These are phyloP conservation scores for Golubevia pallescens DNA, from an alignment of 1,284 basidiomycete genomes.

Conservation along the genomic window DNA sequence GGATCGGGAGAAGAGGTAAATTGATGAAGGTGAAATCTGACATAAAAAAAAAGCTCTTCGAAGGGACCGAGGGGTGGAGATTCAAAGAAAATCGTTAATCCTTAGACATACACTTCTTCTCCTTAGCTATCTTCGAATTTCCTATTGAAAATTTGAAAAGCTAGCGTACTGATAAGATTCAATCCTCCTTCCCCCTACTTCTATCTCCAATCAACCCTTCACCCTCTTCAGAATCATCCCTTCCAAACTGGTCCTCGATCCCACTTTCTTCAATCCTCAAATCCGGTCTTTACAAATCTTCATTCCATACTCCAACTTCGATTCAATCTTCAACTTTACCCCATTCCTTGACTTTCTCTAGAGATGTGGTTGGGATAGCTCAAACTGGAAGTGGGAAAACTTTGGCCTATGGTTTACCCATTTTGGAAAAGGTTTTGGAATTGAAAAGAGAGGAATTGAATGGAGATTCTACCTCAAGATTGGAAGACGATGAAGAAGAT, in stretches of 20 bases:
- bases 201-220: no score
- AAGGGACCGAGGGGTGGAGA: neutral
- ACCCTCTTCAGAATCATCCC: no score
- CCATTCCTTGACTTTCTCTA: conserved; percentile 29
- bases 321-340: conserved; percentile 23
- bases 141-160: no score
- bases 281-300: no score
- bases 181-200: no score
- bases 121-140: no score
- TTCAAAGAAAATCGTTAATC: no score
- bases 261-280: no score
- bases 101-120: no score
- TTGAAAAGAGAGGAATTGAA: conserved; percentile 9
- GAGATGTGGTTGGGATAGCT: conserved; percentile 56
- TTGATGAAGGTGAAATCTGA: neutral
- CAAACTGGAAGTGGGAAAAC: conserved; percentile 63
- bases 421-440: conserved; percentile 46
- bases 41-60: neutral
- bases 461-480: conserved; percentile 10
- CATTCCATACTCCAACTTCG: no score
- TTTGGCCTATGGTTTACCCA: conserved; percentile 56
- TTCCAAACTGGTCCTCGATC: no score
- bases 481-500: neutral
- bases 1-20: neutral
- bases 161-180: no score